Conservation (phyloP, 2,329 filamentous ascomycete species). For the Myriosclerotinia duriaeana region DNA sequence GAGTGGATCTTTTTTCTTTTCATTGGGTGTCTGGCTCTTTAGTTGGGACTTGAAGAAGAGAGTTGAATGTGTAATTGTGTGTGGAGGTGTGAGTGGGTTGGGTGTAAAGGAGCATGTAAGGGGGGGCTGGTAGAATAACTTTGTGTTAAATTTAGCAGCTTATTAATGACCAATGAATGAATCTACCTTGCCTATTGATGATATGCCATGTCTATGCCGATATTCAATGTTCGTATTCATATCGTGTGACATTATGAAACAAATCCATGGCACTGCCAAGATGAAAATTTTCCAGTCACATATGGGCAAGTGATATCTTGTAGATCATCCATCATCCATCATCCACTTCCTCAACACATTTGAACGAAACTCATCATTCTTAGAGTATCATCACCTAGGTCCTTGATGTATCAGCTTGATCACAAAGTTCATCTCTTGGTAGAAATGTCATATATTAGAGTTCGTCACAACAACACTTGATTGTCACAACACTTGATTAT, state of each 20-base stretch:
- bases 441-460: background rate
- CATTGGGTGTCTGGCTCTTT: constrained; percentile 41
- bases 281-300: background rate
- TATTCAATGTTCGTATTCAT: background rate
- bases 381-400: background rate
- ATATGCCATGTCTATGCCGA: background rate
- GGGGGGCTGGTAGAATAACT: background rate
- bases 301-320: background rate
- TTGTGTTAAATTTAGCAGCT: too few species aligned
- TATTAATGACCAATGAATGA: too few species aligned
- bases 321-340: background rate
- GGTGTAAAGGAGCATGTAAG: background rate
- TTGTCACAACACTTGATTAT: too few species aligned
- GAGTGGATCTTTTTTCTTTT: constrained; percentile 38
- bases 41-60: constrained; percentile 43
- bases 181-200: background rate
- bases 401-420: constrained; percentile 6
- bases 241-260: constrained; percentile 2
- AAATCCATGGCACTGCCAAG: background rate
- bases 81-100: background rate
- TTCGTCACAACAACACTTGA: background rate
- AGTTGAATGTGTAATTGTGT: background rate
- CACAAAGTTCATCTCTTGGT: constrained; percentile 1
- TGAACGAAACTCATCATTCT: background rate
- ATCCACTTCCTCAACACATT: too few species aligned